phyloP scores from a whole-genome alignment of 2,329 filamentous ascomycete species.

The Trichoderma sp. region DNA sequence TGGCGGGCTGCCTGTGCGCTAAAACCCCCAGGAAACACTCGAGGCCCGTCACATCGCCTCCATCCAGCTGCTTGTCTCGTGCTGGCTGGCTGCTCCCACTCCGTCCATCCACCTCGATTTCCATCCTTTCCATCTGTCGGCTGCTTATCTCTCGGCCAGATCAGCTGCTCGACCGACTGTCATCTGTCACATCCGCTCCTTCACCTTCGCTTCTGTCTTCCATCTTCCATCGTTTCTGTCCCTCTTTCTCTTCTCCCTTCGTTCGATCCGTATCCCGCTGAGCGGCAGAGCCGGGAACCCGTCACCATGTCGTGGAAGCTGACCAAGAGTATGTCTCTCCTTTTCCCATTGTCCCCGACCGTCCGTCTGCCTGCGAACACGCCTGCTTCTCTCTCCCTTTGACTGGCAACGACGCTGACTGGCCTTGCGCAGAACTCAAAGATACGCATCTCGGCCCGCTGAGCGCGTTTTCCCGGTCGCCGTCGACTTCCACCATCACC shows the following conservation, averaged over 20 bases:
- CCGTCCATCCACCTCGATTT: slow-evolving; percentile 5
- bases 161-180: slow-evolving; percentile 7
- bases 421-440: slow-evolving; percentile 67
- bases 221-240: slow-evolving; percentile 23
- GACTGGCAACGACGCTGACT: slow-evolving; percentile 32
- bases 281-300: slow-evolving; percentile 29
- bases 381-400: not conserved
- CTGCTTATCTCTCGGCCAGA: slow-evolving; percentile 19
- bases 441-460: slow-evolving; percentile 93
- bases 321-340: slow-evolving; percentile 52
- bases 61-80: not conserved
- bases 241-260: not conserved
- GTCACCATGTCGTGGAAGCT: slow-evolving; percentile 60
- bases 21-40: slow-evolving; percentile 13
- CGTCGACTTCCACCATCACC: slow-evolving; percentile 87
- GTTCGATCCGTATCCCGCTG: not conserved
- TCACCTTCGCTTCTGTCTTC: not conserved
- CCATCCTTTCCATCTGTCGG: not conserved
- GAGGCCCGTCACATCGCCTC: slow-evolving; percentile 19
- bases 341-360: slow-evolving; percentile 7
- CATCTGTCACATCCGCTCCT: slow-evolving; percentile 19
- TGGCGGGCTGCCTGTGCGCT: slow-evolving; percentile 20
- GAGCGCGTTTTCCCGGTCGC: slow-evolving; percentile 87
- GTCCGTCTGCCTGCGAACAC: not conserved
- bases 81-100: slow-evolving; percentile 21